A percentile compares a stretch with the other conserved stretches of the same genome.
These are phyloP conservation scores for Haplographium delicatum DNA, from an alignment of 495 filamentous ascomycete genomes.

Conservation along the genomic window DNA sequence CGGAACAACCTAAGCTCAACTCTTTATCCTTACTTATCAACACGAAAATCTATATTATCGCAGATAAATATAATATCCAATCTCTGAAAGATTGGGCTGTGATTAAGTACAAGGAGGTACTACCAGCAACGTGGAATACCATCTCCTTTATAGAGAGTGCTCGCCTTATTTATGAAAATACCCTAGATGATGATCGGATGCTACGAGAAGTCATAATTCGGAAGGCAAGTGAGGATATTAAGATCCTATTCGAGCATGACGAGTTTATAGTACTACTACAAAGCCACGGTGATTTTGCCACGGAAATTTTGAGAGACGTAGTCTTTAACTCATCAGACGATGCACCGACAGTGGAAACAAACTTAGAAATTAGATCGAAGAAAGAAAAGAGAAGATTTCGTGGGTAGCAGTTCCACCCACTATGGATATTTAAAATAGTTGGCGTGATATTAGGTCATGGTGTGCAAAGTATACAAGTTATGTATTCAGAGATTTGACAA, in stretches of 20 bases:
- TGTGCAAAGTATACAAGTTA: no score
- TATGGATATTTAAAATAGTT: no score
- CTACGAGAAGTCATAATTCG: constrained; percentile 31
- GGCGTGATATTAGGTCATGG: no score
- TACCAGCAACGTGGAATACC: background rate
- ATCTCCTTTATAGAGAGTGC: background rate
- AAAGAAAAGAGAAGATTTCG: background rate
- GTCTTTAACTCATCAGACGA: background rate
- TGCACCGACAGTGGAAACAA: background rate
- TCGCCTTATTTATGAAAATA: constrained; percentile 17
- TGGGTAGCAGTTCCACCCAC: no score
- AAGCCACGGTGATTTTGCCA: constrained; percentile 1
- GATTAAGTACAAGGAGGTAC: constrained; percentile 3
- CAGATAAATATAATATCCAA: constrained; percentile 15
- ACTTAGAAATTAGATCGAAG: background rate
- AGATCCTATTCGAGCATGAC: background rate
- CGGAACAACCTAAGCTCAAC: background rate
- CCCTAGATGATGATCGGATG: constrained; percentile 24
- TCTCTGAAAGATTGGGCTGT: constrained; percentile 2
- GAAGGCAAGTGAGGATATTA: constrained; percentile 10
- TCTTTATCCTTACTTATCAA: background rate
- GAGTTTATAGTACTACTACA: constrained; percentile 1
- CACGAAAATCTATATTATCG: constrained; percentile 12
- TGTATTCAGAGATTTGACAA: no score
- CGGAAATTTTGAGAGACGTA: constrained; percentile 3